Evolutionary conservation across 441 rosid genomes (phyloP).

Genomic region (Viola pubescens): DNA sequence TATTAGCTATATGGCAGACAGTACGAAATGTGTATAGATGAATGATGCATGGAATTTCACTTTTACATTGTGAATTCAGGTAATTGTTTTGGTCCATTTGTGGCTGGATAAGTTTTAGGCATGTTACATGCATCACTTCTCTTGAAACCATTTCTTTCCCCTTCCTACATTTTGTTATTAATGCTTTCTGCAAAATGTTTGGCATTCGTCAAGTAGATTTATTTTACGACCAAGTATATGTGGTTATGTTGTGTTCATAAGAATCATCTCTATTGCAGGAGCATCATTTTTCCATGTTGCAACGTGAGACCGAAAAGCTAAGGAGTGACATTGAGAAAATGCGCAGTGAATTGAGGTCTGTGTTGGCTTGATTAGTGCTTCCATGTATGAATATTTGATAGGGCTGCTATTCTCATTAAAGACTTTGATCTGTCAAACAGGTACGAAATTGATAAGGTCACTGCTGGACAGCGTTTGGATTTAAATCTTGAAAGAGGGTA

Average conservation of each 20-base stretch:
- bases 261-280: conserved; percentile 39
- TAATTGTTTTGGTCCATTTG: too few relatives aligned
- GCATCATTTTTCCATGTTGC: conserved; percentile 59
- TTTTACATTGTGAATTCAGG: too few relatives aligned
- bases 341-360: conserved; percentile 38
- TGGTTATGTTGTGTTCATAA: neutral
- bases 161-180: too few relatives aligned
- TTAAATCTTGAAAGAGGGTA: conserved; percentile 96
- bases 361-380: conserved; percentile 9
- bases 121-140: too few relatives aligned
- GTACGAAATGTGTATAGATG: too few relatives aligned
- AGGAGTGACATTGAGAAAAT: conserved; percentile 23
- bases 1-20: too few relatives aligned
- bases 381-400: neutral
- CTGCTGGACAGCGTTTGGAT: conserved; percentile 91
- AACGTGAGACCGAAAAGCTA: conserved; percentile 32
- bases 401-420: conserved; percentile 6
- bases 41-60: too few relatives aligned
- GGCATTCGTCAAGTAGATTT: too few relatives aligned
- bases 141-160: too few relatives aligned
- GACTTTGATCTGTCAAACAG: conserved; percentile 30
- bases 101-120: too few relatives aligned
- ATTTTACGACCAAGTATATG: too few relatives aligned
- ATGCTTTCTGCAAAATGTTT: too few relatives aligned
- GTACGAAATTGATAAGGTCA: conserved; percentile 86